Conservation (phyloP, 305 asterid genomes). For the Fraxinus dipetala region DNA sequence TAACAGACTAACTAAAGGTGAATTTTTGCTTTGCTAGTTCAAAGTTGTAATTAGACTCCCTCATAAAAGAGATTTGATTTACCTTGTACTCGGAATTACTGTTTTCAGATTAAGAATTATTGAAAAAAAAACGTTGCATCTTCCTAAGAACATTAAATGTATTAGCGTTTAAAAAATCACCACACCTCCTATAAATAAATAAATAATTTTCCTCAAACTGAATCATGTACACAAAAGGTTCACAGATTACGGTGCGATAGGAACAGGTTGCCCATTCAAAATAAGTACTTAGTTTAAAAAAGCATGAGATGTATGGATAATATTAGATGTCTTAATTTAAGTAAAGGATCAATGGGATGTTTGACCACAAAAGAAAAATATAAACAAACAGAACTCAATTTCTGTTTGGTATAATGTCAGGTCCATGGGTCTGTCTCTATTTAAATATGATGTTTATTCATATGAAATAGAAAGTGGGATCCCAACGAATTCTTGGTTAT, state of each 20-base stretch:
- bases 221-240: not conserved
- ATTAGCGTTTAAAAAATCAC: not conserved
- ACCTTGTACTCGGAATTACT: not conserved
- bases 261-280: not conserved
- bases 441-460: not conserved
- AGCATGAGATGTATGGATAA: not conserved
- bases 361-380: not conserved
- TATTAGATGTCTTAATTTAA: not conserved
- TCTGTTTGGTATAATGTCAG: not conserved
- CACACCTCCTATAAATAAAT: not conserved
- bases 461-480: not conserved
- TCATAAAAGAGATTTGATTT: not conserved
- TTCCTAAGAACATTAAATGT: not conserved
- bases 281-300: not conserved
- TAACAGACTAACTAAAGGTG: not conserved
- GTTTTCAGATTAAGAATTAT: not conserved
- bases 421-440: not conserved
- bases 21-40: not conserved
- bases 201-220: not conserved
- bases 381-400: not conserved
- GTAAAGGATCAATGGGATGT: not conserved
- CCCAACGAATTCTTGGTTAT: not conserved
- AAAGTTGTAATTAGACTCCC: not conserved
- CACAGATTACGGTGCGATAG: not conserved
- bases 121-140: not conserved